Evolutionary conservation across 176 grass and related monocot genomes (phyloP).

Genomic region (Eleusine indica): DNA sequence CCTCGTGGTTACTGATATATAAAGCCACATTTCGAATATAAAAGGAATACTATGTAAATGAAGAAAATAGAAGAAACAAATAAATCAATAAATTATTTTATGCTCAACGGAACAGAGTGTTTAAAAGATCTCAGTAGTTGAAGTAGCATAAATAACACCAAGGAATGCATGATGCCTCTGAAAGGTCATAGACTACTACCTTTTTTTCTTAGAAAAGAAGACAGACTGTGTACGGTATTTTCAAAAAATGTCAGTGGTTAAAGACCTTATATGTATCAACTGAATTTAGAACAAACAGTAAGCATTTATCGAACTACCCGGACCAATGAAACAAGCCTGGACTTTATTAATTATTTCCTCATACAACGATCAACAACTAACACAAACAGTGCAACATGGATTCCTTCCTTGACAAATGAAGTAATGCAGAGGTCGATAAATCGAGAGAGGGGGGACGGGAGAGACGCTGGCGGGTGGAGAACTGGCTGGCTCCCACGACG

Average conservation of each 20-base stretch:
- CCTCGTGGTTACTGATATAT: too few relatives aligned
- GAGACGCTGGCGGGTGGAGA: not conserved
- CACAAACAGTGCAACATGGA: not conserved
- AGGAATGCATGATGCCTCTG: not conserved
- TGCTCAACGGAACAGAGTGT: too few relatives aligned
- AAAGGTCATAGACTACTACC: not conserved
- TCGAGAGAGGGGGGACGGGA: too few relatives aligned
- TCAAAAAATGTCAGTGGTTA: not conserved
- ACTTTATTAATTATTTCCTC: not conserved
- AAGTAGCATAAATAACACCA: not conserved
- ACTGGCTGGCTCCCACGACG: constrained; percentile 19
- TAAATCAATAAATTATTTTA: too few relatives aligned
- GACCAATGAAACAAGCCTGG: too few relatives aligned
- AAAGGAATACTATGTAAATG: not conserved
- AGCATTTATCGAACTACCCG: not conserved
- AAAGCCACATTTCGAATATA: too few relatives aligned
- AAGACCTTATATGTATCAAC: not conserved
- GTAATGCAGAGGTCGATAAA: not conserved
- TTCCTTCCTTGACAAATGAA: not conserved
- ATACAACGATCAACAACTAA: not conserved
- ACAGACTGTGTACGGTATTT: not conserved
- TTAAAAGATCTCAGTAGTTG: too few relatives aligned
- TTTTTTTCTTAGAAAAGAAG: not conserved
- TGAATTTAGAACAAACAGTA: not conserved
- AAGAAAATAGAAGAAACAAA: not conserved